Base-by-base conservation (phyloP, 1,139 yeast genomes). In the Casaregolazyma lundiana region DNA sequence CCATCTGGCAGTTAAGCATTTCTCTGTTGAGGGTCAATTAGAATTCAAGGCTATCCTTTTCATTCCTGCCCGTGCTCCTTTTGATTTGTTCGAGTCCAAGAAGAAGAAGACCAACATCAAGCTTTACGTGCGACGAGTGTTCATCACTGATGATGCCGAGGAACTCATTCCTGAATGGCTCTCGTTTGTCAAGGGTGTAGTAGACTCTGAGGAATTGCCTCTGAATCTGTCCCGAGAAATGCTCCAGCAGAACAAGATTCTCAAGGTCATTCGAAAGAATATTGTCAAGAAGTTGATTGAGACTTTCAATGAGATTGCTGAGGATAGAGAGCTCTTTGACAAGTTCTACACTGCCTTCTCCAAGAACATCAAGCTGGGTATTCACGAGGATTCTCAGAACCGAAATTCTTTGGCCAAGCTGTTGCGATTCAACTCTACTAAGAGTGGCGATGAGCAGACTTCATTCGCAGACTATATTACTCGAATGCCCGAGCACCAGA, bases 91-190 rank as follows among this genome's bases (percentile, higher is more conserved):
- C 67, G 98, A 94, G 79, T 69, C 77, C 55, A 94, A 92, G 84
- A 92, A 90, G 95, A 94, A 92, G 96, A 92, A 90, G 85, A 84
- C 79, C 78, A 92, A 90, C 84, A 94, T 94, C 79, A 94, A 92
- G 80, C 83, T 94, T 66, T 94, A 94, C 75, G 99, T 94, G 57
- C 90, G 98, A 75, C 95, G 98, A 77, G 99, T 94, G 62, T 94
- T 94, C 84, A 94, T 94, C 72, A 94, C 98, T 58, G 99, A 94
- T 68, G 99, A 94, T 64, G 97, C 97, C 66, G 97, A 92, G 73
- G 98, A 94, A 68, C 84, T 94, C 69, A 89, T 94, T 60, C 99
- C 99, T 69, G 98, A 92, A 74, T 94, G 98, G 98, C 84, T 92
- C 70, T 76, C 90, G 53, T 94, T 94, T 73, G 87, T 94, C 67